Conservation (phyloP, 1,139 yeast species). For the Pichia inconspicua region DNA sequence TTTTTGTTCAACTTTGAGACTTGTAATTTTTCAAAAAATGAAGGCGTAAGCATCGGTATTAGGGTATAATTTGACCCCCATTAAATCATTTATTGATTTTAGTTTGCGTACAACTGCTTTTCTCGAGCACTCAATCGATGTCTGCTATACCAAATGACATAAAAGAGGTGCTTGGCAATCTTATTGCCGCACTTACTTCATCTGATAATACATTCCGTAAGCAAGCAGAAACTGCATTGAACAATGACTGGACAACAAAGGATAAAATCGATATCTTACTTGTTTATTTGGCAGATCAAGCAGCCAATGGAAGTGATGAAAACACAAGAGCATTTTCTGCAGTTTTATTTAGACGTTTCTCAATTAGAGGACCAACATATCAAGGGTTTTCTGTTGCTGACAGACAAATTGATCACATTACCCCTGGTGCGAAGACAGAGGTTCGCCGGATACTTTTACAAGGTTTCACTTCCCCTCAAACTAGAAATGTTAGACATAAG, state of each 20-base stretch:
- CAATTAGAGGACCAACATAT: conserved; percentile 66
- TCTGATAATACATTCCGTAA: conserved; percentile 69
- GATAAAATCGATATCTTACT: conserved; percentile 62
- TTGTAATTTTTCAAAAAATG: not conserved
- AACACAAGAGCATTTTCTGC: conserved; percentile 64
- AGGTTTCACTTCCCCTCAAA: conserved; percentile 63
- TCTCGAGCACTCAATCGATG: conserved; percentile 29
- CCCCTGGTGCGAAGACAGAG: conserved; percentile 50
- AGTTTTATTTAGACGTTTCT: conserved; percentile 80
- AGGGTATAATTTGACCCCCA: not conserved
- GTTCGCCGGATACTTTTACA: conserved; percentile 59
- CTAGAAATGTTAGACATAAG: conserved; percentile 77
- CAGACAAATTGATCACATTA: conserved; percentile 67
- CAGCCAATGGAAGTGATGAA: conserved; percentile 52
- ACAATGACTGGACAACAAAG: conserved; percentile 62
- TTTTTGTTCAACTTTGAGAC: not conserved
- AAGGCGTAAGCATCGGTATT: not conserved
- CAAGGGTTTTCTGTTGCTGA: conserved; percentile 51
- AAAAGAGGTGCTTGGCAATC: conserved; percentile 45
- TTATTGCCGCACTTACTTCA: conserved; percentile 66
- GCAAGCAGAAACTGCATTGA: conserved; percentile 68
- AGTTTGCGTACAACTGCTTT: not conserved
- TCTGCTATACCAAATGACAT: conserved; percentile 58
- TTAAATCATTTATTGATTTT: not conserved
- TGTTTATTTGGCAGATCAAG: conserved; percentile 75